phyloP scores from a whole-genome alignment of 306 rosid species.

The Malus sylvestris region DNA sequence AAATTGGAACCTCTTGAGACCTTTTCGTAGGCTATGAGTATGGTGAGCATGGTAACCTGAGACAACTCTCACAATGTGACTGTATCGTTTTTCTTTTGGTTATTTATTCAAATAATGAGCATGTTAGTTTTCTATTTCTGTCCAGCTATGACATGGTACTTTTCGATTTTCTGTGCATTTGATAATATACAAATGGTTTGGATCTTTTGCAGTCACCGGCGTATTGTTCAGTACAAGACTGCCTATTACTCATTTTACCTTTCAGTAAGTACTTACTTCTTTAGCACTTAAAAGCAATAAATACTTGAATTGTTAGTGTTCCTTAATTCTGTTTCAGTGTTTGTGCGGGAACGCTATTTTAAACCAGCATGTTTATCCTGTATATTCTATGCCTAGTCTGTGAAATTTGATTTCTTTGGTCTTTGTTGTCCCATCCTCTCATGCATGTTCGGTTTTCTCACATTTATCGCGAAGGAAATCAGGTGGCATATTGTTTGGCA shows the following conservation, averaged over 20 bases:
- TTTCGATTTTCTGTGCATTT: neutral
- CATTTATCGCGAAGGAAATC: too few relatives aligned
- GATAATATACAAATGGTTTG: neutral
- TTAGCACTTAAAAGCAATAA: neutral
- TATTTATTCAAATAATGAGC: neutral
- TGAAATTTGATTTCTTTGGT: neutral
- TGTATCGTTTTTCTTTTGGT: neutral
- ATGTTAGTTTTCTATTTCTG: neutral
- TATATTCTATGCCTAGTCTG: neutral
- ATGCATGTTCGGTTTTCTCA: too few relatives aligned
- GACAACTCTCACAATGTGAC: neutral
- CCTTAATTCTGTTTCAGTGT: neutral
- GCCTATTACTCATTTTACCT: slow-evolving; percentile 89
- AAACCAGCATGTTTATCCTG: neutral
- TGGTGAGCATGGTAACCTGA: neutral
- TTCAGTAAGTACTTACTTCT: slow-evolving; percentile 45
- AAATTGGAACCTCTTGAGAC: neutral
- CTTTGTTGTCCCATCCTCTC: neutral
- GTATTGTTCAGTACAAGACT: slow-evolving; percentile 90
- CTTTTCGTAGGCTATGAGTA: neutral
- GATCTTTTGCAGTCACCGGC: slow-evolving; percentile 62
- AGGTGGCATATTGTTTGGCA: too few relatives aligned
- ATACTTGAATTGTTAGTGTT: neutral
- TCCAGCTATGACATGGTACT: neutral
- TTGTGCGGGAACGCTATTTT: neutral